Conservation (phyloP, 129 eudicot species). For the Daucus carota region DNA sequence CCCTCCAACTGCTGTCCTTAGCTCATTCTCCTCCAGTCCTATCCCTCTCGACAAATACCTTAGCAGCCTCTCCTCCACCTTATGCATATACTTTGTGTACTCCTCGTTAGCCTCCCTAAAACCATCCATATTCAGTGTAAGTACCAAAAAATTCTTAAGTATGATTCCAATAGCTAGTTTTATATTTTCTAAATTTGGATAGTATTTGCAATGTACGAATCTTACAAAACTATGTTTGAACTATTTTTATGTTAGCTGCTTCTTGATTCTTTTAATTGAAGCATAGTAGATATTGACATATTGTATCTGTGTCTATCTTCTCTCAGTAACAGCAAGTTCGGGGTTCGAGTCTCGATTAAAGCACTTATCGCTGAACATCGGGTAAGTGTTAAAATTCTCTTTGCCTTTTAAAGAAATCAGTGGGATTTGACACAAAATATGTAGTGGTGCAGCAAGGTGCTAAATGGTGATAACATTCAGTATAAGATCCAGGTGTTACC, state of each 20-base stretch:
- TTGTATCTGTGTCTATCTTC: background rate
- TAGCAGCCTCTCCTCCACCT: constrained; percentile 12
- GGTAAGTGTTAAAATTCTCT: background rate
- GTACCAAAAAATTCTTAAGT: background rate
- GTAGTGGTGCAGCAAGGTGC: background rate
- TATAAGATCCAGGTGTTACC: constrained; percentile 24
- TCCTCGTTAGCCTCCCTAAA: constrained; percentile 26
- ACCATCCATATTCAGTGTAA: background rate
- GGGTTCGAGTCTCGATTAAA: background rate
- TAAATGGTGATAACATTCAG: background rate
- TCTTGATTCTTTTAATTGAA: background rate
- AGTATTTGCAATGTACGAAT: background rate
- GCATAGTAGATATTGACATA: background rate
- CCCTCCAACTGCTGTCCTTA: constrained; percentile 10
- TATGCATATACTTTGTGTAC: constrained; percentile 9
- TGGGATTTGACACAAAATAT: background rate
- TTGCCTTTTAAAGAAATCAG: background rate
- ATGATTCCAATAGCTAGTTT: background rate
- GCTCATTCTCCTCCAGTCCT: constrained; percentile 15
- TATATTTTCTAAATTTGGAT: background rate
- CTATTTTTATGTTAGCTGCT: background rate
- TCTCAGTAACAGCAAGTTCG: background rate
- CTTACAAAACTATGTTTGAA: background rate
- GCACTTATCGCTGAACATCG: background rate
- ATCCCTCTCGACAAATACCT: constrained; percentile 16